Evolutionary conservation across 352 stramenopile genomes (phyloP), one percentile per base, ranked within the genome.

Genomic region (Globisporangium spiculum): DNA sequence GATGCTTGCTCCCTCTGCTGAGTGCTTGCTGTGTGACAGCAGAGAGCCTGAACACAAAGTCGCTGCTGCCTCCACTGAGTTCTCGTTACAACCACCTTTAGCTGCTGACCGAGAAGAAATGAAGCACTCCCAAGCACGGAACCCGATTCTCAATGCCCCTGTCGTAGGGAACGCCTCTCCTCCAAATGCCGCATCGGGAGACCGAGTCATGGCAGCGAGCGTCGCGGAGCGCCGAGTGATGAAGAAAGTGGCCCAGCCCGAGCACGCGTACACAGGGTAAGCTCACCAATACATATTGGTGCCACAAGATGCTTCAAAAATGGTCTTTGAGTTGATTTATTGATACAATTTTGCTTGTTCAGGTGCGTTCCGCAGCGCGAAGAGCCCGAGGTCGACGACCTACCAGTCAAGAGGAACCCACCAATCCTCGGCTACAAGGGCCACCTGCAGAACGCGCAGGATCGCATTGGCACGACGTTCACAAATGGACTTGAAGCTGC

Each of bases 401-500:
- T 48, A 7, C 65, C 50, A 6, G 55, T 55, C 52, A 73, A 68
- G 18, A 52, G 62, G 34, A 76, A 82, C 63, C 66, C 74, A 1
- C 78, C 79, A 53, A 89, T 89, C 61, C 73, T 90, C 5, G 83
- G 83, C n/a, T 90, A 88, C 72, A 78, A 75, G 59, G 84, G 84
- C 6, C 80, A 90, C 64, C 68, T 88, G 56, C 78, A 83, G 16
- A 77, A 83, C 52, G 68, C 81, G 20, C 70, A 89, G 70, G 84
- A 88, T 62, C 75, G 81, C 27, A 75, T 92, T 48, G 83, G 84
- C 18, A 89, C 75, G 18, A 91, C 84, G n/a, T 92, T 92, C 70
- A 86, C 82, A 1, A 79, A 80, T 6, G 84, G 82, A 0, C 67
- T 90, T 6, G 71, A 79, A 64, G 69, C 80, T 53, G 72, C 73